Conservation (phyloP, 75 land plant species). For the Cryptomeria japonica region DNA sequence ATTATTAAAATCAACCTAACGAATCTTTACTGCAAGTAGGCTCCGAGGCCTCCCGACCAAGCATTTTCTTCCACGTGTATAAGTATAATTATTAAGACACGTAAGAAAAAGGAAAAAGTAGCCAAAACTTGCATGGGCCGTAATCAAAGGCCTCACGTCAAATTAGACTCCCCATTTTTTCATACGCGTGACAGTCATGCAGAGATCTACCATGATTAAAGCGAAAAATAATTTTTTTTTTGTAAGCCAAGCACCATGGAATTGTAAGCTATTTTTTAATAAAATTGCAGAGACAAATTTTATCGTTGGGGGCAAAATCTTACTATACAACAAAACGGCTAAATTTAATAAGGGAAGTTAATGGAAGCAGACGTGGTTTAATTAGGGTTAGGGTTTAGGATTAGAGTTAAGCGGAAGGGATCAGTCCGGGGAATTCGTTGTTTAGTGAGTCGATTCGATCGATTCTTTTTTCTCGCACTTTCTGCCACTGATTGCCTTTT, state of each 20-base stretch:
- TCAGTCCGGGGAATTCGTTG: neutral
- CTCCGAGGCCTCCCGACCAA: too few relatives aligned
- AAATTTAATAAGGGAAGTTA: neutral
- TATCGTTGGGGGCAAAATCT: neutral
- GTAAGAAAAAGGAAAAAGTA: neutral
- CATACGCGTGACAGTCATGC: neutral
- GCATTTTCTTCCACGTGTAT: neutral
- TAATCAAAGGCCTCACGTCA: neutral
- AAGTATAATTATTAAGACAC: neutral
- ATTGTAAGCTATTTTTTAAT: too few relatives aligned
- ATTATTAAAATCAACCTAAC: too few relatives aligned
- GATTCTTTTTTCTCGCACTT: neutral
- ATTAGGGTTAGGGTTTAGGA: neutral
- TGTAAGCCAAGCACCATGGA: neutral
- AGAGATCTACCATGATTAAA: neutral
- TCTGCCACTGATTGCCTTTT: neutral
- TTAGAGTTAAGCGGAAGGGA: neutral
- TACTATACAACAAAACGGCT: neutral
- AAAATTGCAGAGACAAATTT: neutral
- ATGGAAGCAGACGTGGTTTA: neutral
- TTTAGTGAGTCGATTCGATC: neutral
- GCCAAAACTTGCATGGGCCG: neutral
- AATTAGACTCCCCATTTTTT: neutral
- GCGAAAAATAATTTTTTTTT: too few relatives aligned
- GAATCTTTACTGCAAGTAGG: too few relatives aligned